Evolutionary conservation across 805 yeast genomes (phyloP).

Genomic region (Candida ponderosae): DNA sequence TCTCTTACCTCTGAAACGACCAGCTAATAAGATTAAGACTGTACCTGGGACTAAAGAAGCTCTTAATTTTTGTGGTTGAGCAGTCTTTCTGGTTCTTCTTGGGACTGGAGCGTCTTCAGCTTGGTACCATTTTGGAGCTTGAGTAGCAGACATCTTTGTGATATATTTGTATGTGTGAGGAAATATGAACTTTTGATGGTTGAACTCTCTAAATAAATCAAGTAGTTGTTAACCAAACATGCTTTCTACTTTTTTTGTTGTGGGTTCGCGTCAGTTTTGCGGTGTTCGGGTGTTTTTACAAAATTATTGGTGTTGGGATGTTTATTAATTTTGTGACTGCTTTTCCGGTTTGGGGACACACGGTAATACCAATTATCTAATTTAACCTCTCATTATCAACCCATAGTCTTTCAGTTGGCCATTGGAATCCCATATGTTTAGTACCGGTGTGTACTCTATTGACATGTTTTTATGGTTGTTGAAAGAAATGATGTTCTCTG

Average conservation of each 20-base stretch:
- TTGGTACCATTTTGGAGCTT: conserved; percentile 92
- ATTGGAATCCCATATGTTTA: conserved; percentile 17
- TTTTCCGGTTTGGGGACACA: neutral
- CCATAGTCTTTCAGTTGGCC: conserved; percentile 17
- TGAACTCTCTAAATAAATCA: no score
- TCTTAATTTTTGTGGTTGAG: conserved; percentile 92
- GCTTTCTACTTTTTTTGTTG: no score
- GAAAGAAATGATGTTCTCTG: conserved; percentile 8
- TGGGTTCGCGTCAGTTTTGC: neutral
- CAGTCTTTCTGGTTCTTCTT: conserved; percentile 84
- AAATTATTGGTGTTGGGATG: neutral
- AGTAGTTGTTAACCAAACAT: no score
- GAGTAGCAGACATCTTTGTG: conserved; percentile 15
- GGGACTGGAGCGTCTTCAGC: conserved; percentile 86
- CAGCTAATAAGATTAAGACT: conserved; percentile 94
- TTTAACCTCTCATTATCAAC: conserved; percentile 14
- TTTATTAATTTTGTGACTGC: neutral
- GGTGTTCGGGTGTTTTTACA: conserved; percentile 8
- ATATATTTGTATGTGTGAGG: neutral
- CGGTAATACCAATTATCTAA: neutral
- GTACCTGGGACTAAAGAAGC: conserved; percentile 96
- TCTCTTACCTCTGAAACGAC: conserved; percentile 99
- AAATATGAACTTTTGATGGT: no score
- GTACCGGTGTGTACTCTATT: conserved; percentile 22
- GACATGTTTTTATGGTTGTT: conserved; percentile 2